phyloP scores from a whole-genome alignment of 371 early-diverging fungal species.

The Enterocytospora artemiae region DNA sequence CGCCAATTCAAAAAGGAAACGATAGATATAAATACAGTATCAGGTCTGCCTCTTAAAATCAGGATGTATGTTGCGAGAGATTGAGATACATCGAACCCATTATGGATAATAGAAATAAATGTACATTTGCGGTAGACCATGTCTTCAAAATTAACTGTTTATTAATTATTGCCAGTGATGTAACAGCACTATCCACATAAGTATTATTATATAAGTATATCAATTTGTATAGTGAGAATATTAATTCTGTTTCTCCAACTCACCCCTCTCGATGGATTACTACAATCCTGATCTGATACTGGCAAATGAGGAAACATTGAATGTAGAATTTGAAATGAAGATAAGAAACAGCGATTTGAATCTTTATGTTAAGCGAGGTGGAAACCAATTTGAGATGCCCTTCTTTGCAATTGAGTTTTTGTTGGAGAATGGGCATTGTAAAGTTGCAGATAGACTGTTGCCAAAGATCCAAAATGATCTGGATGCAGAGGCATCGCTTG shows the following conservation, averaged over 20 bases:
- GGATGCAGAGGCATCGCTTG: conserved; percentile 24
- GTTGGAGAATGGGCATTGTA: conserved; percentile 35
- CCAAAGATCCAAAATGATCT: conserved; percentile 20
- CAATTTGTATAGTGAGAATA: too few relatives aligned
- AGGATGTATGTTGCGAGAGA: conserved; percentile 38
- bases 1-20: conserved; percentile 10
- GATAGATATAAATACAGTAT: conserved; percentile 32
- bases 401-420: conserved; percentile 30
- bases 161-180: too few relatives aligned
- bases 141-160: too few relatives aligned
- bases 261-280: conserved; percentile 28
- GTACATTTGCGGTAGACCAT: too few relatives aligned
- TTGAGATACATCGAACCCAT: too few relatives aligned
- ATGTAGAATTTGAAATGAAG: conserved; percentile 2
- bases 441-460: background rate
- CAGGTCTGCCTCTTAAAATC: conserved; percentile 26
- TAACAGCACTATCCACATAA: too few relatives aligned
- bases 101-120: too few relatives aligned
- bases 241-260: too few relatives aligned
- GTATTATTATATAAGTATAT: too few relatives aligned
- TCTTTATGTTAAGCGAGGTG: background rate
- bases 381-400: conserved; percentile 20
- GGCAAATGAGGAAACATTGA: conserved; percentile 10
- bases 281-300: conserved; percentile 18
- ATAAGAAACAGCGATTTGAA: background rate